Evolutionary conservation across 768 basidiomycete genomes (phyloP).

Genomic region (Mycena capillaripes): DNA sequence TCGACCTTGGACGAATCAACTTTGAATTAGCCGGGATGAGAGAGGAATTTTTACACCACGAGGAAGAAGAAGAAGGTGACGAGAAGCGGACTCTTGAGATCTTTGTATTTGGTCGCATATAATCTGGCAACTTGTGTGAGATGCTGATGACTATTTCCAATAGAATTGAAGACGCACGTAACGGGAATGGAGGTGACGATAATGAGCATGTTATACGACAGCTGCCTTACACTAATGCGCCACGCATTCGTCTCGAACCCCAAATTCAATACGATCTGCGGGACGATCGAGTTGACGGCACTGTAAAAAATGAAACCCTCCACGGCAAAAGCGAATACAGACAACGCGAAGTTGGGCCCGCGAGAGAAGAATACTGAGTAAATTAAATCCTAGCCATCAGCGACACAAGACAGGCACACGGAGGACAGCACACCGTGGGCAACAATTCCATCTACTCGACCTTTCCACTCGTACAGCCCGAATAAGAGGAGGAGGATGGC

Average conservation of each 20-base stretch:
- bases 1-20: slow-evolving; percentile 13
- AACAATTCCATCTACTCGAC: slow-evolving; percentile 35
- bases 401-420: too few relatives aligned
- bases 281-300: slow-evolving; percentile 37
- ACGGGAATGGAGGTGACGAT: slow-evolving; percentile 33
- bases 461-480: slow-evolving; percentile 37
- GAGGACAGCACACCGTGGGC: too few relatives aligned
- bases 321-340: slow-evolving; percentile 35
- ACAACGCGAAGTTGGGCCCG: slow-evolving; percentile 36
- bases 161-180: slow-evolving; percentile 26
- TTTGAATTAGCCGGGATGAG: not conserved
- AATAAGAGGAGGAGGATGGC: slow-evolving; percentile 32
- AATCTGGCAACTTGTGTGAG: not conserved
- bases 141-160: not conserved
- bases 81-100: slow-evolving; percentile 35
- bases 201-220: slow-evolving; percentile 32
- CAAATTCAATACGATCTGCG: slow-evolving; percentile 33
- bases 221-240: slow-evolving; percentile 36
- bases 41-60: slow-evolving; percentile 21
- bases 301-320: slow-evolving; percentile 38
- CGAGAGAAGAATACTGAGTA: slow-evolving; percentile 37
- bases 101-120: slow-evolving; percentile 38
- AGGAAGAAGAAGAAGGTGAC: slow-evolving; percentile 38
- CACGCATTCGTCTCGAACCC: slow-evolving; percentile 37
- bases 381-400: too few relatives aligned